These are phyloP conservation scores for Pyrenula massariospora DNA, from an alignment of 495 filamentous ascomycete species.

Conservation along the genomic window DNA sequence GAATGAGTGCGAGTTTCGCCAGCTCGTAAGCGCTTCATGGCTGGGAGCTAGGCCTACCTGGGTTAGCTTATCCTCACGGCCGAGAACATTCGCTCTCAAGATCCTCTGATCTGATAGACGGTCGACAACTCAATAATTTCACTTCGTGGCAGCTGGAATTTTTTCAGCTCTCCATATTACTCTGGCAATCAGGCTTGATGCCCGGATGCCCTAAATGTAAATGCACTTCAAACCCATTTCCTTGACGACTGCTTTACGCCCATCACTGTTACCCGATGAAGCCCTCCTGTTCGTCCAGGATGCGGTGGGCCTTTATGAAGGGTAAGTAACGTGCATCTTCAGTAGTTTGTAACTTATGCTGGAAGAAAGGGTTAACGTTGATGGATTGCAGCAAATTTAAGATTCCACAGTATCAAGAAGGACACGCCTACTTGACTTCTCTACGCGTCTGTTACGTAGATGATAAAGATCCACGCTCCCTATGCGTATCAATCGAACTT, in stretches of 20 bases:
- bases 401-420: constrained; percentile 86
- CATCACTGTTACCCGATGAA: constrained; percentile 82
- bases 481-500: constrained; percentile 74
- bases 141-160: no score
- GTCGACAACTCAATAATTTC: no score
- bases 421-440: constrained; percentile 90
- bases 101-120: no score
- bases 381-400: constrained; percentile 69
- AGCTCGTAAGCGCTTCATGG: no score
- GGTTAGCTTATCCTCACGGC: no score
- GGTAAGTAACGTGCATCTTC: constrained; percentile 42
- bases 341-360: not conserved
- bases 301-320: constrained; percentile 93
- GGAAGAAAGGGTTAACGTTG: not conserved
- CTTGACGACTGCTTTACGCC: constrained; percentile 88
- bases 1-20: no score
- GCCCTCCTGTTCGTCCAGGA: constrained; percentile 89
- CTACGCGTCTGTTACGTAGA: constrained; percentile 94
- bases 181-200: no score
- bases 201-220: no score
- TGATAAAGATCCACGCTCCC: constrained; percentile 72
- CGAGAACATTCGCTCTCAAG: no score
- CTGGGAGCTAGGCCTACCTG: no score
- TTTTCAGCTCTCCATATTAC: no score
- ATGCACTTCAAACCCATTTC: constrained; percentile 94